A percentile compares a stretch with the other conserved stretches of the same genome.
Conservation (phyloP, 2,329 filamentous ascomycete species). For the Cryphonectria naterciae region DNA sequence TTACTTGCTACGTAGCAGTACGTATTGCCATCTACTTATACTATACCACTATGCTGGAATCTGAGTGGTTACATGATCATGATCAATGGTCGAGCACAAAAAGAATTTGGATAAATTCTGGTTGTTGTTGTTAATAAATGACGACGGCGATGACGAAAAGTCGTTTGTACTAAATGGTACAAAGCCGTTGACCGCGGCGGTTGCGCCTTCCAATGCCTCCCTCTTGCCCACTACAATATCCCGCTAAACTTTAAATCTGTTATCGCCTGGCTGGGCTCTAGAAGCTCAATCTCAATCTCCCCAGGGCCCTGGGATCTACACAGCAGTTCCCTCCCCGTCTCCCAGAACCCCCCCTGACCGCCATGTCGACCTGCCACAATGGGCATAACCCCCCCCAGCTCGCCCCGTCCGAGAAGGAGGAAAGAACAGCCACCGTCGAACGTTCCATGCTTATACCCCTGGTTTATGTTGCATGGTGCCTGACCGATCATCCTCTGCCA, state of each 20-base stretch:
- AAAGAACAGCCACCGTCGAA: neutral
- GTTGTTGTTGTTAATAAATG: neutral
- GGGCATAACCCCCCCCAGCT: neutral
- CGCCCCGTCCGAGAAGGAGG: neutral
- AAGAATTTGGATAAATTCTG: neutral
- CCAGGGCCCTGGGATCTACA: neutral
- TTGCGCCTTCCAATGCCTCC: neutral
- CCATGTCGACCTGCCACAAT: slow-evolving; percentile 3
- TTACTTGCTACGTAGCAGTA: no score
- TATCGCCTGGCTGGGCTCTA: neutral
- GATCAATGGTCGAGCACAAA: no score
- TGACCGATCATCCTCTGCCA: neutral
- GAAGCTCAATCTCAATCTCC: neutral
- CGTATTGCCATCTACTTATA: no score
- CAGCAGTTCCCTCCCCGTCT: neutral
- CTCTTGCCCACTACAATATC: neutral
- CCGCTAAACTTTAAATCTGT: neutral
- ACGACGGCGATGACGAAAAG: neutral
- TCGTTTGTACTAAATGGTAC: neutral
- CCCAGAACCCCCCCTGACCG: neutral
- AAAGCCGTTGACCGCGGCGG: neutral
- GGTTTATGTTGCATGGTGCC: no score
- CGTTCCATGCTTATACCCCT: neutral
- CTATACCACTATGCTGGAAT: no score
- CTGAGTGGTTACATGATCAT: no score